Percentiles rank a stretch among this genome's conserved stretches.
Evolutionary conservation across 257 asterid species (phyloP).

Genomic region (Solanum sejunctum): DNA sequence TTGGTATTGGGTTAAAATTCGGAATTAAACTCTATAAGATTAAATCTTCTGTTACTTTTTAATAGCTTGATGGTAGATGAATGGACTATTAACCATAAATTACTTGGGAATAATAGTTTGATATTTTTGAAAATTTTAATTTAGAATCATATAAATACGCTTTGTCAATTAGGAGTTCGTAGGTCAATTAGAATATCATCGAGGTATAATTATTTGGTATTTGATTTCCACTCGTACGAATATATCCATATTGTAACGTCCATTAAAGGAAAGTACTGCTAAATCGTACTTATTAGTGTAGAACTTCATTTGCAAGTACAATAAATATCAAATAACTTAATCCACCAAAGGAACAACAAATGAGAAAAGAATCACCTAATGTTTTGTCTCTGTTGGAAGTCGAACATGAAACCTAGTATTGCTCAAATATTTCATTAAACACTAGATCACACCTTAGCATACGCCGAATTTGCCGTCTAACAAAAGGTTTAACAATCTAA

Average conservation of each 20-base stretch:
- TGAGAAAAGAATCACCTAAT: background rate
- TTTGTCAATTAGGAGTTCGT: background rate
- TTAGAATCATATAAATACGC: background rate
- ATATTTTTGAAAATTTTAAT: background rate
- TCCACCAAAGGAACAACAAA: no score
- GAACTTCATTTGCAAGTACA: no score
- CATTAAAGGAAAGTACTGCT: no score
- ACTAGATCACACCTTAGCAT: background rate
- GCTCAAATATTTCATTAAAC: no score
- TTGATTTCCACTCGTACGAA: background rate
- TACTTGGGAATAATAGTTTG: background rate
- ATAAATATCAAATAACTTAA: background rate
- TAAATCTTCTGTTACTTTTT: no score
- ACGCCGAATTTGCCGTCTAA: background rate
- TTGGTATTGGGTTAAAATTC: background rate
- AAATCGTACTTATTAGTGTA: no score
- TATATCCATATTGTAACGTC: no score
- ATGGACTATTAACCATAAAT: background rate
- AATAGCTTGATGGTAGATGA: no score
- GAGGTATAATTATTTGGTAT: background rate
- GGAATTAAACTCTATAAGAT: background rate
- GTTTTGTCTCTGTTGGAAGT: background rate
- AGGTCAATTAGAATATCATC: background rate
- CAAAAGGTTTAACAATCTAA: background rate
- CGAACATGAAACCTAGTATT: background rate